Evolutionary conservation across 495 filamentous ascomycete genomes (phyloP), one percentile per base, ranked within the genome.

Genomic region (Neurospora sp.): DNA sequence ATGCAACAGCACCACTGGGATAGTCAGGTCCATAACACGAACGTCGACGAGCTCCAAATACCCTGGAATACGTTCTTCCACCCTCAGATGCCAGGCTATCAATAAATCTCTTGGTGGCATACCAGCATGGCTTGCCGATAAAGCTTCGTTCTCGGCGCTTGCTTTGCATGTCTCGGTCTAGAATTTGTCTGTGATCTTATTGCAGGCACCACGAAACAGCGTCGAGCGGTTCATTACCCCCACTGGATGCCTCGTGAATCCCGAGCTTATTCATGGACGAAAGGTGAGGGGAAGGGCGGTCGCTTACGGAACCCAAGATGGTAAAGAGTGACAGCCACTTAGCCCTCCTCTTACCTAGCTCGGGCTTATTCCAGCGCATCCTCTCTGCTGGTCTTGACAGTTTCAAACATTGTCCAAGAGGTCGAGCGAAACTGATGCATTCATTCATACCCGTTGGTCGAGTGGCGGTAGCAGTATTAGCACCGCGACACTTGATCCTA

Each of bases 51-150:
- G 12, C 10, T 31, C 3, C 75, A 77, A 47, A 78, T 77, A 38
- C 72, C 71, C 16, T 80, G 76, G 75, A 70, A 69, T 37, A 70
- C 68, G 3, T 80, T 78, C 44, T 79, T 80, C 22, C 73, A 72
- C 27, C 10, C 75, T 20, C 42, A 16, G 31, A 65, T 65, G 53
- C 53, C 53, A 35, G 27, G 53, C 27, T 65, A 65, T 65, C 53
- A 65, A 35, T 65, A 18, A 65, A 18, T 18, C 3, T 20, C 41
- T 44, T 14, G 39, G 14, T 0, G 16, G 16, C 41, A 44, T 1
- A n/a, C 1, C 16, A 44, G 0, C 41, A 44, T 8, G 0, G 41
- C 3, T 45, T 45, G 6, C 42, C 7, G 8, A 45, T 9, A 45
- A 45, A 42, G 40, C 40, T 1, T 5, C 39, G 41, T 44, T 44